phyloP scores from a whole-genome alignment of 2,329 filamentous ascomycete species.

The Calonectria fujianensis region DNA sequence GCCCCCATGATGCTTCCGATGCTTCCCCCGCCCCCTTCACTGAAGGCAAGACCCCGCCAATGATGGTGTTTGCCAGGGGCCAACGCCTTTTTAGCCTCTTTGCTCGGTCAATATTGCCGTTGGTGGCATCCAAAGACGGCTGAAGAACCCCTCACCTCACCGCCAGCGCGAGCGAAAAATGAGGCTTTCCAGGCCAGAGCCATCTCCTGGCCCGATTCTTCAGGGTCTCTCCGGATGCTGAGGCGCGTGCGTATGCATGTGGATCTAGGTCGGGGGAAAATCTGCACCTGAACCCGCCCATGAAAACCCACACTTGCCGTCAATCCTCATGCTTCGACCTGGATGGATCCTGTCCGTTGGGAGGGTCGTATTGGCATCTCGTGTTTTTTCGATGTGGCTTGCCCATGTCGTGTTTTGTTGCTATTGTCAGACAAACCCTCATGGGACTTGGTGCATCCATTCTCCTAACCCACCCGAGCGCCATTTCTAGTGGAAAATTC shows the following conservation, averaged over 20 bases:
- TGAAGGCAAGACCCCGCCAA: slow-evolving; percentile 20
- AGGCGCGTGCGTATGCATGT: slow-evolving; percentile 40
- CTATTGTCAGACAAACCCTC: slow-evolving; percentile 35
- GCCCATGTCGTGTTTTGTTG: slow-evolving; percentile 41
- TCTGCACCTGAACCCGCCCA: slow-evolving; percentile 29
- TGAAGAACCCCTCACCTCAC: slow-evolving; percentile 27
- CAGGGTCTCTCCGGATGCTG: slow-evolving; percentile 22
- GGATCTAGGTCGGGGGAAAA: slow-evolving; percentile 37
- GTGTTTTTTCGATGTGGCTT: slow-evolving; percentile 47
- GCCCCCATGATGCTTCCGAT: slow-evolving; percentile 34
- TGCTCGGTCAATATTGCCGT: slow-evolving; percentile 23
- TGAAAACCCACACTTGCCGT: slow-evolving; percentile 24
- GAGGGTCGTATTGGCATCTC: slow-evolving; percentile 53
- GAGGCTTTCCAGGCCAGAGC: slow-evolving; percentile 1
- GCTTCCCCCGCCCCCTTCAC: slow-evolving; percentile 22
- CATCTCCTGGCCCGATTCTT: not conserved
- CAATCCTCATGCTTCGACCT: slow-evolving; percentile 19
- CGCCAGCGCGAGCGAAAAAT: slow-evolving; percentile 26
- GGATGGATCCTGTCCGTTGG: slow-evolving; percentile 27
- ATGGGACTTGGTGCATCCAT: slow-evolving; percentile 36
- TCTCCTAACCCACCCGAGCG: slow-evolving; percentile 38
- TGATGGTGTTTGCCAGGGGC: slow-evolving; percentile 15
- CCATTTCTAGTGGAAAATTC: not conserved
- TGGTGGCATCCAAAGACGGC: slow-evolving; percentile 37
- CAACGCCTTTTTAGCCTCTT: slow-evolving; percentile 25